Evolutionary conservation across 805 yeast species (phyloP).

Genomic region (Candida jianshihensis): DNA sequence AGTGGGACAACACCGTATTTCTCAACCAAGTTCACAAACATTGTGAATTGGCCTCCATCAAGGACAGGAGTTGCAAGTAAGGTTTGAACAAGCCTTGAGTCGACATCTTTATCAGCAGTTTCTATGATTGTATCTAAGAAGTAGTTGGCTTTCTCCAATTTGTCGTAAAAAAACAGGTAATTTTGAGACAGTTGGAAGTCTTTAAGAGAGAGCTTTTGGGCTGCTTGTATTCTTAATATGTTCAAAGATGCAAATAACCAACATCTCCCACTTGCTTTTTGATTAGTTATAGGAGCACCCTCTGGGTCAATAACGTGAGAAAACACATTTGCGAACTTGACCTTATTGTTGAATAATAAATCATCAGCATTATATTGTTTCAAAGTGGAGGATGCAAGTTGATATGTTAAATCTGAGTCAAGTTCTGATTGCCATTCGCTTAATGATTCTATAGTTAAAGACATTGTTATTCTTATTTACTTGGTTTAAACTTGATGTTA

Average conservation of each 20-base stretch:
- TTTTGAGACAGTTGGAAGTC: conserved; percentile 72
- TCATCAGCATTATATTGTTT: conserved; percentile 30
- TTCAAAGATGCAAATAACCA: conserved; percentile 87
- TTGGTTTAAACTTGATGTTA: not conserved
- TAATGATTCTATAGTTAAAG: not conserved
- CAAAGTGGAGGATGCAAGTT: conserved; percentile 28
- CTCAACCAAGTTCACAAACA: conserved; percentile 68
- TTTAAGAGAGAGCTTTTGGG: conserved; percentile 54
- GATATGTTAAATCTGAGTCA: conserved; percentile 22
- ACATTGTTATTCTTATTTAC: not conserved
- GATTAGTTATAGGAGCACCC: conserved; percentile 60
- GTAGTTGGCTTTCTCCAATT: conserved; percentile 76
- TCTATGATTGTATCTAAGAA: conserved; percentile 72
- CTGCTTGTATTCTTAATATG: conserved; percentile 56
- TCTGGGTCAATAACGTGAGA: conserved; percentile 35
- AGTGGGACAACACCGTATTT: conserved; percentile 82
- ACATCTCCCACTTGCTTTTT: conserved; percentile 73
- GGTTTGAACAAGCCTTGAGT: conserved; percentile 63
- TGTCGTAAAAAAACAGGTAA: conserved; percentile 77
- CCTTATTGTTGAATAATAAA: conserved; percentile 15
- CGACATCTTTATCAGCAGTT: conserved; percentile 59
- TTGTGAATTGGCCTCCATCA: conserved; percentile 88
- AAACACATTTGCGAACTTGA: conserved; percentile 17
- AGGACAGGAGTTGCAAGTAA: conserved; percentile 58
- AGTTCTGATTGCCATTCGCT: conserved; percentile 22